Evolutionary conservation across 139 green algal species (phyloP).

Genomic region (Coelastrella sp.): DNA sequence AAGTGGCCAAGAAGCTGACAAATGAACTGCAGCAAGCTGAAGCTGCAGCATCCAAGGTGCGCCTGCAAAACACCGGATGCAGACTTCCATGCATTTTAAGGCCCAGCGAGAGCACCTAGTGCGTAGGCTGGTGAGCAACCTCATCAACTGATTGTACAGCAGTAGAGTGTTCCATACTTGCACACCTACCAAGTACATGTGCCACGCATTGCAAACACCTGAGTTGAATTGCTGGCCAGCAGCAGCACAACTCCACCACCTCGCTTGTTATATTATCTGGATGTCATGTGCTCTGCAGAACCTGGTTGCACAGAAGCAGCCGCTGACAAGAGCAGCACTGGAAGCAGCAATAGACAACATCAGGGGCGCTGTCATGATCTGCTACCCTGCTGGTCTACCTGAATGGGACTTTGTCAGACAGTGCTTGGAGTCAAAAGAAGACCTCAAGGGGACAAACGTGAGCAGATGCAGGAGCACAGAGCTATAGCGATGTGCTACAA

Average conservation of each 20-base stretch:
- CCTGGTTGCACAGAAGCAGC: slow-evolving; percentile 65
- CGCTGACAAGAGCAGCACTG: slow-evolving; percentile 67
- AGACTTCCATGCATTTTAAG: neutral
- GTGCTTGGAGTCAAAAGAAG: slow-evolving; percentile 76
- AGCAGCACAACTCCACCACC: neutral
- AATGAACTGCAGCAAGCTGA: slow-evolving; percentile 70
- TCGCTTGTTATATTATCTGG: too few species aligned
- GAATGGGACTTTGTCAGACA: slow-evolving; percentile 83
- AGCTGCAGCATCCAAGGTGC: slow-evolving; percentile 63
- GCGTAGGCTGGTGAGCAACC: too few species aligned
- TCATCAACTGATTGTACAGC: too few species aligned
- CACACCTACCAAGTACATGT: neutral
- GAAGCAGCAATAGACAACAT: slow-evolving; percentile 77
- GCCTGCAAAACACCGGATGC: neutral
- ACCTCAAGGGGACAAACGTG: slow-evolving; percentile 71
- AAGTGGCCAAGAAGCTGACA: slow-evolving; percentile 70
- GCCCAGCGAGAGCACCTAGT: too few species aligned
- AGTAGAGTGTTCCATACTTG: too few species aligned
- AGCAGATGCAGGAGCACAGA: slow-evolving; percentile 16
- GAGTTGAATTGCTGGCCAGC: neutral
- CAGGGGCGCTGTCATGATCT: slow-evolving; percentile 87
- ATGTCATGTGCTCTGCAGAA: slow-evolving; percentile 48
- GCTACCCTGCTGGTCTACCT: slow-evolving; percentile 87
- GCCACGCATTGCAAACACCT: neutral
- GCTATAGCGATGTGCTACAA: neutral